Evolutionary conservation across 768 basidiomycete species (phyloP).

Genomic region (Nidularia sp.): DNA sequence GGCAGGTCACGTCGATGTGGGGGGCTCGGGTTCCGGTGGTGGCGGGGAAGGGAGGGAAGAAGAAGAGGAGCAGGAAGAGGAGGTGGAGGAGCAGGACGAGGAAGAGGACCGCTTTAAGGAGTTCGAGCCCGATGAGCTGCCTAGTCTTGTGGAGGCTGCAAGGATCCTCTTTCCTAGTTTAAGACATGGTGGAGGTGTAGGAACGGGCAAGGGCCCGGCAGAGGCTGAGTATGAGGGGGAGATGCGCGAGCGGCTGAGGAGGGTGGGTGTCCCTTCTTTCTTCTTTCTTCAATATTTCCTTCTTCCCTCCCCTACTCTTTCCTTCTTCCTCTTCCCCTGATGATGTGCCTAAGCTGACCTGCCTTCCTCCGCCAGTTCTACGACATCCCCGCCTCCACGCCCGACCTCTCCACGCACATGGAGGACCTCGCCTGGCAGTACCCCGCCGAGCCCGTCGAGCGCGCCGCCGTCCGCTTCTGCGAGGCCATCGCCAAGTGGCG

Average conservation of each 20-base stretch:
- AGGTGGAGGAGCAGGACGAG: conserved; percentile 10
- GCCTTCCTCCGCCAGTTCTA: conserved; percentile 54
- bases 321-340: too few species aligned
- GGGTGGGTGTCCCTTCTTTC: conserved; percentile 39
- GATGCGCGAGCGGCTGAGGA: conserved; percentile 67
- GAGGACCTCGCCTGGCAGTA: conserved; percentile 76
- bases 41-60: conserved; percentile 1
- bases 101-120: conserved; percentile 45
- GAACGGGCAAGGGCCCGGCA: conserved; percentile 36
- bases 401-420: conserved; percentile 77
- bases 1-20: neutral
- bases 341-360: neutral
- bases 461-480: conserved; percentile 73
- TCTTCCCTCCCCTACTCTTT: too few species aligned
- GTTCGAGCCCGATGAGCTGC: conserved; percentile 77
- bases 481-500: conserved; percentile 82
- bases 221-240: conserved; percentile 73
- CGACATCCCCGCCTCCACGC: conserved; percentile 65
- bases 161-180: conserved; percentile 66
- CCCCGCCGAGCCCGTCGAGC: conserved; percentile 78
- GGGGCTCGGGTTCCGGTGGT: neutral
- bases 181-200: conserved; percentile 14
- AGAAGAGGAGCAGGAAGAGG: conserved; percentile 7
- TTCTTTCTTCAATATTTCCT: too few species aligned
- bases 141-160: conserved; percentile 59